phyloP scores from a whole-genome alignment of 805 yeast genomes.

The Ogataea neopini region DNA sequence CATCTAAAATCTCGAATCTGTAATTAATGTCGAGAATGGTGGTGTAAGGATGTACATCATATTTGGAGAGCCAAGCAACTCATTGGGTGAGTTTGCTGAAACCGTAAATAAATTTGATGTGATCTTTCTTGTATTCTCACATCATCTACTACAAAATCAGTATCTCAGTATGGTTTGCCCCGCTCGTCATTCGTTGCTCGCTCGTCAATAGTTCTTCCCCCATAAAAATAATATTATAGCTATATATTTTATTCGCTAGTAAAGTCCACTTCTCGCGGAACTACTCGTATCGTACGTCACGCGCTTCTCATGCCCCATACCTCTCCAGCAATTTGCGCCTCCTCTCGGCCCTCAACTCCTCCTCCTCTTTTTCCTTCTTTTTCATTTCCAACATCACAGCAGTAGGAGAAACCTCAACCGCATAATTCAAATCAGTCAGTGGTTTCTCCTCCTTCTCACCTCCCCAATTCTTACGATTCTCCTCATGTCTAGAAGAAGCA shows the following conservation, averaged over 20 bases:
- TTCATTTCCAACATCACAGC: conserved; percentile 40
- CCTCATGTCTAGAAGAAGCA: conserved; percentile 35
- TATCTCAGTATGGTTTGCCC: background rate
- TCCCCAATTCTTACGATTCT: conserved; percentile 17
- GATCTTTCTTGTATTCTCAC: no score
- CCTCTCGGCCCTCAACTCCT: conserved; percentile 30
- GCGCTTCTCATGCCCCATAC: conserved; percentile 36
- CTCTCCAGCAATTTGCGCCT: conserved; percentile 37
- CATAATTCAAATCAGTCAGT: conserved; percentile 26
- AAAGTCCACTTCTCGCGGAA: no score
- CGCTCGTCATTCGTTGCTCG: background rate
- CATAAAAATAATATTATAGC: no score
- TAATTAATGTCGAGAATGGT: no score
- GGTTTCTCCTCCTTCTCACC: conserved; percentile 11
- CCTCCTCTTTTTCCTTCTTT: conserved; percentile 34
- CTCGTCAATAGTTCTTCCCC: no score
- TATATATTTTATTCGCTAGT: no score
- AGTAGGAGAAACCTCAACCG: conserved; percentile 50
- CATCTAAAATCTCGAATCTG: no score
- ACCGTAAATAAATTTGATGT: no score
- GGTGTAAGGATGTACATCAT: conserved; percentile 6
- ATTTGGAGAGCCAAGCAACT: no score
- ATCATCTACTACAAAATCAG: no score
- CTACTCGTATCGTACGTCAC: no score
- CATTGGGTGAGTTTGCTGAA: no score